These are phyloP conservation scores for Myxozyma vanderwaltii DNA, from an alignment of 805 yeast species.

Conservation along the genomic window DNA sequence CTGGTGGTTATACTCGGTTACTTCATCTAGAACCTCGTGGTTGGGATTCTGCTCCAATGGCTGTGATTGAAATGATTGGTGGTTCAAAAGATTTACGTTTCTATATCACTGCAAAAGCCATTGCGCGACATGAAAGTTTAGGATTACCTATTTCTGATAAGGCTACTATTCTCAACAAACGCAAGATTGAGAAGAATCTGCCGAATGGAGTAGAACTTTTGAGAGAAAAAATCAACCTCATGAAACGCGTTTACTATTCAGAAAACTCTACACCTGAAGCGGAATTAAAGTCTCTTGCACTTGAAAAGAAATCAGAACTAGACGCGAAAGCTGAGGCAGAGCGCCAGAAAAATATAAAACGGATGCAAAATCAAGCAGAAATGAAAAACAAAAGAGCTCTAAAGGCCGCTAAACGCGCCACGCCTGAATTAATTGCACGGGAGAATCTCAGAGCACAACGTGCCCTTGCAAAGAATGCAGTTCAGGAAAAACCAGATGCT, in stretches of 20 bases:
- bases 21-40: conserved; percentile 79
- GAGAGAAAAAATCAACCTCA: conserved; percentile 60
- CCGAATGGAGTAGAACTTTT: conserved; percentile 58
- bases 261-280: conserved; percentile 3
- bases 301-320: neutral
- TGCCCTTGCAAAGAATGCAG: no score
- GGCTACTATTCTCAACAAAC: conserved; percentile 59
- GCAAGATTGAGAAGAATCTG: conserved; percentile 51
- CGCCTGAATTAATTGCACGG: no score
- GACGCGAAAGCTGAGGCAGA: conserved; percentile 3
- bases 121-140: conserved; percentile 75
- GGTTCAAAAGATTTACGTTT: conserved; percentile 68
- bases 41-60: conserved; percentile 89
- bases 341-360: neutral
- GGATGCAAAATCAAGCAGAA: neutral
- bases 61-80: conserved; percentile 84
- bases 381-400: neutral
- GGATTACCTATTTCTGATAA: conserved; percentile 52
- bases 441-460: no score
- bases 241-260: conserved; percentile 49
- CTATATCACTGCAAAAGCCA: conserved; percentile 77
- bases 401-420: neutral
- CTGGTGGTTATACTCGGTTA: conserved; percentile 85
- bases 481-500: no score
- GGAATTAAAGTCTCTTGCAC: conserved; percentile 7